Evolutionary conservation across 257 asterid genomes (phyloP).

Genomic region (Nicotiana paniculata): DNA sequence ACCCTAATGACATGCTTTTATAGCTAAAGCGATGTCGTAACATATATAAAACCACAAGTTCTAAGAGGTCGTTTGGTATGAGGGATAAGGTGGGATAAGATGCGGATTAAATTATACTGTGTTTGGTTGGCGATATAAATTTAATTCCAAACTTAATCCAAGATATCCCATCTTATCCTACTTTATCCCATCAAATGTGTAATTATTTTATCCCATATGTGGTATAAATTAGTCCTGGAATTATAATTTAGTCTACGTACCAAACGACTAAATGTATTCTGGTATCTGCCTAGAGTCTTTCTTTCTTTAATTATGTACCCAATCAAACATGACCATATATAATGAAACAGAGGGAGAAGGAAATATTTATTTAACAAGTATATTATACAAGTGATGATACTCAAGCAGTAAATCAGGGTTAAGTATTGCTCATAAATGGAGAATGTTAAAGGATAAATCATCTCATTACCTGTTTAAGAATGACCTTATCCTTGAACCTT

Average conservation of each 20-base stretch:
- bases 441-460: neutral
- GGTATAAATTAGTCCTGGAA: no score
- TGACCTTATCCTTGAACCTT: conserved; percentile 70
- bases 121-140: no score
- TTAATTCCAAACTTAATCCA: no score
- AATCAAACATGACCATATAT: neutral
- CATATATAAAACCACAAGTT: neutral
- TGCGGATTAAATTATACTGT: no score
- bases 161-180: no score
- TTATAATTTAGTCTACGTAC: no score
- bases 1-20: neutral
- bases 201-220: no score
- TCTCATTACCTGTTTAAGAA: conserved; percentile 70
- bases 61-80: no score
- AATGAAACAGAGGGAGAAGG: neutral
- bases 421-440: neutral
- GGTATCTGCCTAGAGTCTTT: neutral
- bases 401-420: neutral
- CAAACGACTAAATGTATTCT: neutral
- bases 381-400: neutral
- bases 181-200: no score
- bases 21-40: neutral
- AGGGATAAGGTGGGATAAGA: no score
- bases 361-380: neutral
- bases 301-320: neutral